Conservation (phyloP, 108 stramenopile species). For the Halocafeteria seosinensis region DNA sequence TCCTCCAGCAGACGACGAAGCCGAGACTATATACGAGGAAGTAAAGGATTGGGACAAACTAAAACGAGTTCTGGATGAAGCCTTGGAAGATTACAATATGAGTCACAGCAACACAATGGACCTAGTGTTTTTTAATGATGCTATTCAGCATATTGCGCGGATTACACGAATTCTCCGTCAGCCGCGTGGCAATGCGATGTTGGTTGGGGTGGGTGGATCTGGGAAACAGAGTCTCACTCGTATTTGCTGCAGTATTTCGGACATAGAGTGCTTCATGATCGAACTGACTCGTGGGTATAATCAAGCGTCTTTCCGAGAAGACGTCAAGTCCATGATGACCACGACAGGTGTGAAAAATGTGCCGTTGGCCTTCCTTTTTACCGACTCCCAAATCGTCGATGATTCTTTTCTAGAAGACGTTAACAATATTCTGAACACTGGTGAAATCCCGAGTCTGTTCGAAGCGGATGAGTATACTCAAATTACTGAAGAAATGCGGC, state of each 20-base stretch:
- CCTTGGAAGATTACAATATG: constrained; percentile 46
- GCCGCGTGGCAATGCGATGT: constrained; percentile 47
- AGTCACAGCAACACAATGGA: constrained; percentile 39
- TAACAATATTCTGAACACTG: constrained; percentile 48
- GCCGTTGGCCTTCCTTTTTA: constrained; percentile 37
- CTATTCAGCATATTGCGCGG: constrained; percentile 33
- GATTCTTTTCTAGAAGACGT: constrained; percentile 50
- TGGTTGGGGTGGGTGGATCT: constrained; percentile 45
- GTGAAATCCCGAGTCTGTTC: constrained; percentile 44
- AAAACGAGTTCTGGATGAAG: constrained; percentile 23
- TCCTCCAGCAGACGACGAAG: constrained; percentile 20
- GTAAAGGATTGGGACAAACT: constrained; percentile 19
- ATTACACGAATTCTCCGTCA: constrained; percentile 42
- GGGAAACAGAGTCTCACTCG: constrained; percentile 46
- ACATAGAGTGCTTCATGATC: constrained; percentile 31
- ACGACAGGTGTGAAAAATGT: constrained; percentile 36
- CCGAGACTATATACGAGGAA: constrained; percentile 28
- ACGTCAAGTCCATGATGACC: constrained; percentile 43
- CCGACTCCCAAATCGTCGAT: constrained; percentile 47
- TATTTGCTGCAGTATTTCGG: constrained; percentile 32
- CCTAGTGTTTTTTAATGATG: constrained; percentile 44
- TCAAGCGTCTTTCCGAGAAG: constrained; percentile 40
- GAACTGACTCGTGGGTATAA: constrained; percentile 47
- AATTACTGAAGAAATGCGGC: constrained; percentile 32
- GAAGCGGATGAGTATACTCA: constrained; percentile 38